phyloP scores from a whole-genome alignment of 1,284 basidiomycete genomes.

The Puccinia horiana region DNA sequence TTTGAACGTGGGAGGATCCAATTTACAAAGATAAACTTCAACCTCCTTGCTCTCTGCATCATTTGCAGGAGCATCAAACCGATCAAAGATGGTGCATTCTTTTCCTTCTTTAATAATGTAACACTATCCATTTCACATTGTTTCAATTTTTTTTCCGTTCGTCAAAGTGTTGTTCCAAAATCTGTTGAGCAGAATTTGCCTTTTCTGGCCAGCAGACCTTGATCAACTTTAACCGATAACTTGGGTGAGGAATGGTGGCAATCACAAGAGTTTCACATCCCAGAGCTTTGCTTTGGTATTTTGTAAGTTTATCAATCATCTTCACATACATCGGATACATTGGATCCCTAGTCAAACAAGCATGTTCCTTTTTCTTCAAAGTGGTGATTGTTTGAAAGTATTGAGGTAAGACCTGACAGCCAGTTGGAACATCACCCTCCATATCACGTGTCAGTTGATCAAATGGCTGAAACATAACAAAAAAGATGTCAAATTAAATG shows the following conservation, averaged over 20 bases:
- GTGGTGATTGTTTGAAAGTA: not conserved
- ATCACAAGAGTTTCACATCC: conserved; percentile 24
- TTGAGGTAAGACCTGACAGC: not conserved
- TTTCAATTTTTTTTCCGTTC: too few species aligned
- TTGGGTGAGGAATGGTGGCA: not conserved
- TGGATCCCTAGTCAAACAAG: too few species aligned
- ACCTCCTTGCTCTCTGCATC: too few species aligned
- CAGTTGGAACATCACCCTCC: not conserved
- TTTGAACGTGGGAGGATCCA: too few species aligned
- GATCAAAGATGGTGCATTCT: too few species aligned
- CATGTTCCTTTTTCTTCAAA: conserved; percentile 5
- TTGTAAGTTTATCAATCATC: not conserved
- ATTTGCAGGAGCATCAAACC: too few species aligned
- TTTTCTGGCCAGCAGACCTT: not conserved
- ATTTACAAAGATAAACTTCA: too few species aligned
- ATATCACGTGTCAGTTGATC: not conserved
- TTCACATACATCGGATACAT: conserved; percentile 14
- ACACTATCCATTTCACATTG: too few species aligned
- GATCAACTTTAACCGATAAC: not conserved
- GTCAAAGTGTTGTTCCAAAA: too few species aligned
- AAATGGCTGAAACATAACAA: conserved; percentile 1
- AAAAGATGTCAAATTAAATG: too few species aligned
- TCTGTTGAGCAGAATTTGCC: not conserved
- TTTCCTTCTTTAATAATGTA: too few species aligned
- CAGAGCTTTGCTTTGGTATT: not conserved